These are phyloP conservation scores for Salvia miltiorrhiza DNA, from an alignment of 257 asterid species.

Conservation along the genomic window DNA sequence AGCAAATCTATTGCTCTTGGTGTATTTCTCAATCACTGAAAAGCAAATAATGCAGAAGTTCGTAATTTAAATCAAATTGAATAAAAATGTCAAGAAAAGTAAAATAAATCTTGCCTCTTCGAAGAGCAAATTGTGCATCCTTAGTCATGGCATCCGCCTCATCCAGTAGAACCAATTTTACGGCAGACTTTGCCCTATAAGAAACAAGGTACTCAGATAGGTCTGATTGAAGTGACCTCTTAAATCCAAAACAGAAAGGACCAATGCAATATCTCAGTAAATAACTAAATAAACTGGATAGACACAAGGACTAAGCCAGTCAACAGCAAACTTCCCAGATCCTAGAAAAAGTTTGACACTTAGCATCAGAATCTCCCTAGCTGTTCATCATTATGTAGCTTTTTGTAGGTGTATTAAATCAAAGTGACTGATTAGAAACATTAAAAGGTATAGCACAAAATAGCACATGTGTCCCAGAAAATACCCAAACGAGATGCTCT, in stretches of 20 bases:
- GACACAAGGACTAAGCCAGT: not conserved
- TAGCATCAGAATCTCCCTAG: not conserved
- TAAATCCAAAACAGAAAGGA: not conserved
- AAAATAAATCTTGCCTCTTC: constrained; percentile 67
- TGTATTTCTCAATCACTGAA: constrained; percentile 95
- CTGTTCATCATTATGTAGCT: not conserved
- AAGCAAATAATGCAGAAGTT: constrained; percentile 14
- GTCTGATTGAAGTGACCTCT: not conserved
- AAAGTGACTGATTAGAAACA: not conserved
- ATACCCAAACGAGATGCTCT: constrained; percentile 92
- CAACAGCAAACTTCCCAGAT: not conserved
- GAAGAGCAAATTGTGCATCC: constrained; percentile 98
- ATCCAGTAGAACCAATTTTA: constrained; percentile 84
- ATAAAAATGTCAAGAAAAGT: constrained; percentile 7
- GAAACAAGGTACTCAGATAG: constrained; percentile 26
- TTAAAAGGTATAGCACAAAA: not conserved
- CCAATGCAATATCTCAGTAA: not conserved
- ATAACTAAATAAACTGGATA: not conserved
- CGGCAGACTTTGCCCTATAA: constrained; percentile 68
- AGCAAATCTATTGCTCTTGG: constrained; percentile 90
- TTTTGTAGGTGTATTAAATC: not conserved
- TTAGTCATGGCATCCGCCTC: constrained; percentile 99
- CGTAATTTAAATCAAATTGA: not conserved
- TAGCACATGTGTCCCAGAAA: not conserved
- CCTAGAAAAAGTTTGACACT: not conserved